Evolutionary conservation across 140 eudicot species (phyloP).

Genomic region (Stevia rebaudiana): DNA sequence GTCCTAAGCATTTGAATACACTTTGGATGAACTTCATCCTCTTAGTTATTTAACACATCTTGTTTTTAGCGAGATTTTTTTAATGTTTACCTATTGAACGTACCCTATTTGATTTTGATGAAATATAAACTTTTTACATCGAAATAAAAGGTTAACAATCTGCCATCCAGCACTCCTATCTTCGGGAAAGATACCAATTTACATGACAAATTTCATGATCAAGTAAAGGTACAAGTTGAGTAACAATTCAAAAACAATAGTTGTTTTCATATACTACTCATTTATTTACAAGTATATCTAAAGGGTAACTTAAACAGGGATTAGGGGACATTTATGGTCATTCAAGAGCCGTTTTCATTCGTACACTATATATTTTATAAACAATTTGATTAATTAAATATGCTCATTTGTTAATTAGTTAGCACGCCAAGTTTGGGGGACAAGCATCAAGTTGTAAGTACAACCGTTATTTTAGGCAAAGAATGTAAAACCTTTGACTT

Average conservation of each 20-base stretch:
- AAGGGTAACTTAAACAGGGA: slow-evolving; percentile 20
- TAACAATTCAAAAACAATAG: not conserved
- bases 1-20: not conserved
- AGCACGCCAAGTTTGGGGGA: slow-evolving; percentile 42
- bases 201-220: not conserved
- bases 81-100: too few species aligned
- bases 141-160: not conserved
- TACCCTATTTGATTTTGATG: too few species aligned
- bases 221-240: not conserved
- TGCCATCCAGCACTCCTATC: not conserved
- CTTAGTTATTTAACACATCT: not conserved
- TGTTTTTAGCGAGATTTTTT: not conserved
- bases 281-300: slow-evolving; percentile 9
- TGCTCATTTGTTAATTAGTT: slow-evolving; percentile 18
- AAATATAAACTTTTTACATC: not conserved
- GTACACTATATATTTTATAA: not conserved
- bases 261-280: not conserved
- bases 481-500: slow-evolving; percentile 45
- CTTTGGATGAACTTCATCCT: not conserved
- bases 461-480: slow-evolving; percentile 37
- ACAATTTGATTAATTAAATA: slow-evolving; percentile 12
- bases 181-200: not conserved
- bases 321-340: slow-evolving; percentile 26
- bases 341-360: slow-evolving; percentile 21
- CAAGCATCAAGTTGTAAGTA: slow-evolving; percentile 57